Percentiles rank a stretch among this genome's conserved stretches.
Evolutionary conservation across 2,329 filamentous ascomycete genomes (phyloP).

Genomic region (Colletotrichum sojae): DNA sequence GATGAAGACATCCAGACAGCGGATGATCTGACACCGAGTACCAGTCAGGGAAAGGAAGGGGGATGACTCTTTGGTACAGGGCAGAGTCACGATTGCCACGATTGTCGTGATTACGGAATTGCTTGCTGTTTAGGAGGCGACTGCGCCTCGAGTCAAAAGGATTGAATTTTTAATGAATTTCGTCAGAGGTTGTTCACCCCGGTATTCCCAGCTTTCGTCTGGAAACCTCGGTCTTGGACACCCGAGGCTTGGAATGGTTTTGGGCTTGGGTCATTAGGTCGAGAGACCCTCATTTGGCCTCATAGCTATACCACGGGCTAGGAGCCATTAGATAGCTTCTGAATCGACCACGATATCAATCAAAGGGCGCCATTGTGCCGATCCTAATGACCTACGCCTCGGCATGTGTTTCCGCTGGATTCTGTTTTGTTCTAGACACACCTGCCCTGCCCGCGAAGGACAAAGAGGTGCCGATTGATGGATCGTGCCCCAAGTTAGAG

Average conservation of each 20-base stretch:
- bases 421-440: neutral
- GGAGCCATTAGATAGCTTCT: neutral
- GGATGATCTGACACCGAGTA: neutral
- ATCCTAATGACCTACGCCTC: neutral
- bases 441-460: too few species aligned
- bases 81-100: neutral
- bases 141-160: neutral
- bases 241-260: slow-evolving; percentile 1
- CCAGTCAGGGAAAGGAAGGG: neutral
- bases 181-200: neutral
- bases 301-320: slow-evolving; percentile 8
- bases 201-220: neutral
- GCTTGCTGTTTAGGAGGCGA: neutral
- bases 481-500: too few species aligned
- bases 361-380: neutral
- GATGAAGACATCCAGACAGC: neutral
- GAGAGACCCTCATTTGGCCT: slow-evolving; percentile 11
- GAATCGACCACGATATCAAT: neutral
- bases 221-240: slow-evolving; percentile 3
- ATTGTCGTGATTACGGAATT: neutral
- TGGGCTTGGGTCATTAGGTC: neutral
- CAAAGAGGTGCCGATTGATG: too few species aligned
- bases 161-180: neutral
- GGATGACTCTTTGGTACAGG: neutral
- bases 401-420: too few species aligned